Evolutionary conservation across 1,284 basidiomycete species (phyloP).

Genomic region (Phaffia rhodozyma): DNA sequence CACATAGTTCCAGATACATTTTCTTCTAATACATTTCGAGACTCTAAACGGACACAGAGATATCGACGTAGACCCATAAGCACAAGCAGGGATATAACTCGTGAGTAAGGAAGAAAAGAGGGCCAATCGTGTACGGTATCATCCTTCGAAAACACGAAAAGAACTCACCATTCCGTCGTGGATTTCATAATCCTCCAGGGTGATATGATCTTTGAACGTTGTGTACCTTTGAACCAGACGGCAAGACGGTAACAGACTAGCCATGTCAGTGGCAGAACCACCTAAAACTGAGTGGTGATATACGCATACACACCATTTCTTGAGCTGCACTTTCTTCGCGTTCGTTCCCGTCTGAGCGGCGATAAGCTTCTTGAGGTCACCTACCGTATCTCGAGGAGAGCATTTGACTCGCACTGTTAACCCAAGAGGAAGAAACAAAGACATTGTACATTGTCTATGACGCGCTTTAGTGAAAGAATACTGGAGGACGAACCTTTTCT

Average conservation of each 20-base stretch:
- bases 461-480: conserved; percentile 13
- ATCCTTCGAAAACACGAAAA: neutral
- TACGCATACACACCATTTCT: conserved; percentile 68
- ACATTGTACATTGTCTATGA: neutral
- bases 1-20: neutral
- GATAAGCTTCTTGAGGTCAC: conserved; percentile 92
- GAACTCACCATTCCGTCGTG: conserved; percentile 63
- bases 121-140: no score
- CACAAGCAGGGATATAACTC: neutral
- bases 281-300: neutral
- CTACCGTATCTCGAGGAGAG: conserved; percentile 88
- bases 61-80: conserved; percentile 14
- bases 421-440: neutral
- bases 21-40: conserved; percentile 69
- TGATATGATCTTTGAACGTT: conserved; percentile 88
- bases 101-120: neutral
- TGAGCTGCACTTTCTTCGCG: conserved; percentile 72
- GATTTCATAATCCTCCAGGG: conserved; percentile 86
- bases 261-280: neutral
- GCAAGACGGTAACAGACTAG: neutral
- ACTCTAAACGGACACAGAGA: conserved; percentile 38
- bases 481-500: conserved; percentile 61
- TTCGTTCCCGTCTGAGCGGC: conserved; percentile 92
- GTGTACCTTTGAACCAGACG: conserved; percentile 53
- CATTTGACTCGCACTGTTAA: conserved; percentile 78